Evolutionary conservation across 148 eudicot genomes (phyloP), one percentile per base, ranked within the genome.

Genomic region (Fallopia convolvulus): DNA sequence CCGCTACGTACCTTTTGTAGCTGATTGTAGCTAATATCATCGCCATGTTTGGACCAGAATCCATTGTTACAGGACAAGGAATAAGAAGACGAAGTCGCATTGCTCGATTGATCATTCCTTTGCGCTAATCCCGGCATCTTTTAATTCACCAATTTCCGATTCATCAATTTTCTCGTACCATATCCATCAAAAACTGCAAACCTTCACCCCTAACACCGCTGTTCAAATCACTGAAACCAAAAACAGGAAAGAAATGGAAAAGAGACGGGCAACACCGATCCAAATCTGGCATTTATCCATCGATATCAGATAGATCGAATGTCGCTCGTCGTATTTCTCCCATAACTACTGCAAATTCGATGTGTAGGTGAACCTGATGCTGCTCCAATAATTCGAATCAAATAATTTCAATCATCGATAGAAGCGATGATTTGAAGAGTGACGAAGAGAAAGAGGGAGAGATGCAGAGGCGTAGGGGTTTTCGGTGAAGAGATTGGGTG

Each of bases 11-110:
- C 98, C 98, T 93, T 91, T 87, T 91, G 92, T 21, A 94, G 92
- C 89, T 92, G 93, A 86, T 88, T 86, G 76, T 83, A 83, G 86
- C 89, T 83, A 78, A 94, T 76, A 85, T 85, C 98, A 80, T 83
- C 88, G 4, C 91, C 85, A 79, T 89, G 90, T 76, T 89, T 88
- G 47, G 99, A 89, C 99, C 99, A 92, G 77, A 92, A 92, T 30
- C 89, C 96, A 78, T 85, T 86, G 46, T 86, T 71, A 4, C 85
- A 87, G 55, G 83, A 78, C 56, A 46, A 30, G 39, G 88, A 79
- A 83, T 63, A 82, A 61, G 77, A 78, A 72, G 85, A 81, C 72
- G 88, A 71, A 74, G 74, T 63, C 79, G 78, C 87, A 87, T 86
- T 82, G 79, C 74, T 80, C 23, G 86, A 78, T 80, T 84, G 80